These are phyloP conservation scores for Ophiostoma ulmi DNA, from an alignment of 2,329 filamentous ascomycete species.

Conservation along the genomic window DNA sequence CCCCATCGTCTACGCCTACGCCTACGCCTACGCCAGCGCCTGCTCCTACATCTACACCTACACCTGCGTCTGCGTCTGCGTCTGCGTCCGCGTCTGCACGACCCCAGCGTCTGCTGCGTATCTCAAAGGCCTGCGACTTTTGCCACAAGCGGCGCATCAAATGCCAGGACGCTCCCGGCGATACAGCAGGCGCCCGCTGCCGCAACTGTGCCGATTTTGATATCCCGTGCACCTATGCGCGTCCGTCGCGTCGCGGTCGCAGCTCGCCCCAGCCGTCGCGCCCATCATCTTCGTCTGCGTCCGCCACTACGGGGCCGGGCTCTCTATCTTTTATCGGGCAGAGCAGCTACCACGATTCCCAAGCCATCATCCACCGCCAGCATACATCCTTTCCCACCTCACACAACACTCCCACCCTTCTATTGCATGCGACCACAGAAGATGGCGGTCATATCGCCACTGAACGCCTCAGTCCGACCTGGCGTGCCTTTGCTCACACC, in stretches of 20 bases:
- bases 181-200: constrained; percentile 23
- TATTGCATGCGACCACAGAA: constrained; percentile 17
- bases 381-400: not conserved
- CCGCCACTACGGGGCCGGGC: constrained; percentile 8
- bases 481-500: constrained; percentile 28
- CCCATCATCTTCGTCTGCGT: not conserved
- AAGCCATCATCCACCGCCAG: constrained; percentile 3
- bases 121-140: constrained; percentile 28
- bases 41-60: not conserved
- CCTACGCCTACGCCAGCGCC: too few relatives aligned
- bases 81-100: constrained; percentile 10
- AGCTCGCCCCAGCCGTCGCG: constrained; percentile 23
- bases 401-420: not conserved
- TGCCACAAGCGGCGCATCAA: constrained; percentile 30
- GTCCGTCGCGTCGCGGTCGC: constrained; percentile 27
- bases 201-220: constrained; percentile 30
- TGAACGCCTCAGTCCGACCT: constrained; percentile 27
- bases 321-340: not conserved
- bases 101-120: constrained; percentile 26
- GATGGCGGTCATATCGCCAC: constrained; percentile 17
- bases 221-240: constrained; percentile 28
- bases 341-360: not conserved
- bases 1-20: not conserved
- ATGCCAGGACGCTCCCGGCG: constrained; percentile 25
- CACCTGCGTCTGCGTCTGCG: not conserved